Evolutionary conservation across 2,329 filamentous ascomycete genomes (phyloP).

Genomic region (Pseudogymnoascus sp.): DNA sequence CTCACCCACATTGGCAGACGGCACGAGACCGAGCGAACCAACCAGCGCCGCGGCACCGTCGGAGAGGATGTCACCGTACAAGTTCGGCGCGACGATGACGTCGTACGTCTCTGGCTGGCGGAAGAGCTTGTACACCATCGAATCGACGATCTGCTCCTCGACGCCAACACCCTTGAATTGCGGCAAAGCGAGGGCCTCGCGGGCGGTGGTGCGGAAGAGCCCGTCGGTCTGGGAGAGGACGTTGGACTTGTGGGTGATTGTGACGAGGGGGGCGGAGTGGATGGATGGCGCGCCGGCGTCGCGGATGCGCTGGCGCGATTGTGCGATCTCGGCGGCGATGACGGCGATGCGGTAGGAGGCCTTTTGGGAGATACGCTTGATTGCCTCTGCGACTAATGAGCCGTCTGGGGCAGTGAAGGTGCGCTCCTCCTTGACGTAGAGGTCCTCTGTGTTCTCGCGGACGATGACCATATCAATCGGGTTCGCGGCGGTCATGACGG

Average conservation of each 20-base stretch:
- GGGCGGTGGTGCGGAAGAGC: conserved; percentile 77
- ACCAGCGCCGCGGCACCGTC: conserved; percentile 93
- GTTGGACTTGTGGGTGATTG: conserved; percentile 97
- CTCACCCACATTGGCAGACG: conserved; percentile 90
- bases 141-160: conserved; percentile 98
- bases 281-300: conserved; percentile 49
- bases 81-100: conserved; percentile 93
- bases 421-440: conserved; percentile 85
- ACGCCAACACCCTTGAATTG: conserved; percentile 59
- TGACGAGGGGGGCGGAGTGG: conserved; percentile 68
- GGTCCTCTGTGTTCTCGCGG: conserved; percentile 96
- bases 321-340: conserved; percentile 91
- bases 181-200: conserved; percentile 58
- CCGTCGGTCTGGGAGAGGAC: conserved; percentile 95
- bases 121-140: conserved; percentile 99
- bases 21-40: conserved; percentile 84
- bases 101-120: conserved; percentile 92
- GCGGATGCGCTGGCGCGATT: conserved; percentile 75
- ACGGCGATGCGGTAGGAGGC: conserved; percentile 79
- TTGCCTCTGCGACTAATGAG: conserved; percentile 79
- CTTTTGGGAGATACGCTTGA: conserved; percentile 89
- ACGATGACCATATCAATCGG: conserved; percentile 97
- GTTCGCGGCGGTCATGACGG: conserved; percentile 53
- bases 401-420: conserved; percentile 65
- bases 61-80: conserved; percentile 95